Conservation (phyloP, 306 rosid species). For the Lathyrus aphaca region DNA sequence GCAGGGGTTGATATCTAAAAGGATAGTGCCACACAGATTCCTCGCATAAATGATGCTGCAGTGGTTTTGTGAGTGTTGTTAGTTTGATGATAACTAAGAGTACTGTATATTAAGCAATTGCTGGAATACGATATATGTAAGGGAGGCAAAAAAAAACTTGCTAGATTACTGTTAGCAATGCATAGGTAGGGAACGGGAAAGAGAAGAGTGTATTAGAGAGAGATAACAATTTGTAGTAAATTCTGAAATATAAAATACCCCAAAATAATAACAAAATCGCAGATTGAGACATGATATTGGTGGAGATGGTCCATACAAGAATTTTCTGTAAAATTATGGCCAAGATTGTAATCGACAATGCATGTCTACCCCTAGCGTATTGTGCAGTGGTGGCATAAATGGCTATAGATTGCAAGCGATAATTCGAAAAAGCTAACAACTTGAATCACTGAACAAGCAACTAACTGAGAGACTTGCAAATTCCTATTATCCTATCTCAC, state of each 20-base stretch:
- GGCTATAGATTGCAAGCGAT: not conserved
- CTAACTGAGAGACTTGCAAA: constrained; percentile 4
- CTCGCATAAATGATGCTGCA: too few relatives aligned
- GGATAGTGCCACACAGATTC: too few relatives aligned
- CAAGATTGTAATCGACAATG: not conserved
- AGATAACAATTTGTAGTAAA: not conserved
- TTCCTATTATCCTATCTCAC: constrained; percentile 11
- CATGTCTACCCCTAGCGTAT: not conserved
- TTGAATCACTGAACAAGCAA: not conserved
- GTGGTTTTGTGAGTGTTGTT: too few relatives aligned
- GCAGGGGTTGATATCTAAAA: too few relatives aligned
- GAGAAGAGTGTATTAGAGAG: not conserved
- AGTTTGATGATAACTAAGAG: too few relatives aligned
- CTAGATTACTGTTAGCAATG: too few relatives aligned
- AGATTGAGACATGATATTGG: not conserved
- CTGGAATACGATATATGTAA: too few relatives aligned
- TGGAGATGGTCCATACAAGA: not conserved
- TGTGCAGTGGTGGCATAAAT: not conserved
- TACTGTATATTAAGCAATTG: too few relatives aligned
- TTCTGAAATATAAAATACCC: not conserved
- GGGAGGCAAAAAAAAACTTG: too few relatives aligned
- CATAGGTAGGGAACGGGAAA: not conserved
- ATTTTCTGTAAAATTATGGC: not conserved
- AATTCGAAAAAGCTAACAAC: constrained; percentile 18
- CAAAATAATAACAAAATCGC: not conserved